Base-by-base conservation (phyloP, 305 asterid genomes). In the Fraxinus ornus region DNA sequence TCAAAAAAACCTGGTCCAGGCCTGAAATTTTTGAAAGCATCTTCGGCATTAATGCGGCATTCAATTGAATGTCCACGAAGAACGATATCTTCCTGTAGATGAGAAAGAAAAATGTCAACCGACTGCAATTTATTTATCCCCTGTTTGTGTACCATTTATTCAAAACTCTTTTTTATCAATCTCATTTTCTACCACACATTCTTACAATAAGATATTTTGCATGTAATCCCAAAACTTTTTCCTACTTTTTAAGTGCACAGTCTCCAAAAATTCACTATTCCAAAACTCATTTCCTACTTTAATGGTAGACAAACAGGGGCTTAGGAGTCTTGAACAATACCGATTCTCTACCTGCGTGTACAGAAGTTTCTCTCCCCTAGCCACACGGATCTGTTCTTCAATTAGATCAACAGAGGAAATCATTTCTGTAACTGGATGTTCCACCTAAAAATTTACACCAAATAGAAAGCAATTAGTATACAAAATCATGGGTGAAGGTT, bases 341-440 rank as follows among this genome's bases (percentile, higher is more conserved):
- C 15, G 74, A 60, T 39, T 39, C 24, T 4, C 22, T 79, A 89
- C 97, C 98, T 96, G 98, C 41, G 87, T 79, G 85, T 89, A 91
- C 37, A 92, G 95, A 80, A 95, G 97, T 84, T 91, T 93, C 88
- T 95, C 98, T 68, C 98, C 99, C 90, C 77, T 90, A 74, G 99
- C 99, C 79, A 96, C 99, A 37, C 97, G 92, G 71, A 96, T 90
- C 87, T 94, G 99, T 85, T 96, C 99, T 84, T 96, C 98, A 79
- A 96, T 96, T 83, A 96, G 92, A 90, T 96, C 99, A 30, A 93
- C 98, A 10, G 99, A 96, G 83, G 98, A 96, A 82, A 96, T 96
- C 99, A 96, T 96, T 91, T 96, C 99, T 21, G 99, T 96, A 78
- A 94, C 99, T 28, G 99, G 99, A 89, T 96, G 99, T 93, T 96